Base-by-base conservation (phyloP, 805 yeast genomes). In the Alloascoidea hylecoeti region DNA sequence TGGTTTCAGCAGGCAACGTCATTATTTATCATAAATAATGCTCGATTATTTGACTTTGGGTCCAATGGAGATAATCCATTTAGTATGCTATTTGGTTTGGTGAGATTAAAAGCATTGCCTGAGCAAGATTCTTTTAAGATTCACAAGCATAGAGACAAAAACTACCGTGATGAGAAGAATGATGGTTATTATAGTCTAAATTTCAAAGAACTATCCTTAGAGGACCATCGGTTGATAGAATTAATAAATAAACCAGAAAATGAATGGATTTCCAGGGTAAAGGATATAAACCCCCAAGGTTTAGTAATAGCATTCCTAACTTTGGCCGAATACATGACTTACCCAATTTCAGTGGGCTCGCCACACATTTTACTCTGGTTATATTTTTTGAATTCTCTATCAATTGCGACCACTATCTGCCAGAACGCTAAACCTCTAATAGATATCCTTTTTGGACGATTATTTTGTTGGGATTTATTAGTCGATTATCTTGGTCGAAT, bases 401-500 rank as follows among this genome's bases (percentile, higher is more conserved):
- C 9, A 9, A 23, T 23, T 23, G n/a, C 13, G 13, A 23, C n/a
- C n/a, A 23, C 30, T n/a, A n/a, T 23, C n/a, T 23, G 30, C 30
- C 30, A 9, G n/a, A n/a, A 23, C 9, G 30, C 30, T 23, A n/a
- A 23, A 23, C 30, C 30, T 9, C 30, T 23, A 9, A n/a, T 23
- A 9, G n/a, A 23, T n/a, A 9, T 23, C n/a, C n/a, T 23, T n/a
- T 23, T 23, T 23, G 30, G 30, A 23, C 13, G n/a, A 9, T 23
- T 23, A n/a, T 23, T 23, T n/a, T 23, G 30, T 23, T 23, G 30
- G 30, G 30, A 23, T 23, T n/a, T 23, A n/a, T n/a, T 23, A n/a
- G 9, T 23, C 13, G 30, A 23, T n/a, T 23, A 23, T 23, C n/a
- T 23, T 9, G n/a, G n/a, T n/a, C 9, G n/a, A 23, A n/a, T 23